phyloP scores from a whole-genome alignment of 1,284 basidiomycete species.

The Austroboletus niveus region DNA sequence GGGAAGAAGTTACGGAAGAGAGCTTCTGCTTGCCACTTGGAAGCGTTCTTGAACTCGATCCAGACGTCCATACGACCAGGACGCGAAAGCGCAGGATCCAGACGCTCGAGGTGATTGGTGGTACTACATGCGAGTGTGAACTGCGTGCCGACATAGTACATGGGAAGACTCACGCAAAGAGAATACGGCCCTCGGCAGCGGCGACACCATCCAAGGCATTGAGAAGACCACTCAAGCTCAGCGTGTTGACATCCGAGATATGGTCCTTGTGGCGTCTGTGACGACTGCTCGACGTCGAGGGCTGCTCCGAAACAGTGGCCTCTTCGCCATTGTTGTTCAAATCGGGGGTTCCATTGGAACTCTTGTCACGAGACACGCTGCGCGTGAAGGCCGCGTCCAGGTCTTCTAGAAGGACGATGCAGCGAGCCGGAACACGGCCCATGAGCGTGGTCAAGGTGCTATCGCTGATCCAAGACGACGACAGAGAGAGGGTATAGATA shows the following conservation, averaged over 20 bases:
- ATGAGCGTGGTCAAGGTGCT: conserved; percentile 74
- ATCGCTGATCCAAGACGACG: conserved; percentile 77
- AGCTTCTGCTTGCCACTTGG: conserved; percentile 76
- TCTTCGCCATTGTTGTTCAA: conserved; percentile 38
- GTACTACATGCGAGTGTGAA: conserved; percentile 43
- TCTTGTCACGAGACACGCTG: conserved; percentile 59
- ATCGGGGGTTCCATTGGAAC: conserved; percentile 44
- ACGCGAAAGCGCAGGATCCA: conserved; percentile 80
- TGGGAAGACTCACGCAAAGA: conserved; percentile 66
- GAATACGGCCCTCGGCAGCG: conserved; percentile 75
- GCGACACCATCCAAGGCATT: conserved; percentile 88
- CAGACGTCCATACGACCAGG: conserved; percentile 90
- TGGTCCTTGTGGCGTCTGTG: conserved; percentile 53
- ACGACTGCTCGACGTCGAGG: conserved; percentile 34
- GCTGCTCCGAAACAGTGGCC: conserved; percentile 32
- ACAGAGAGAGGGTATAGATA: conserved; percentile 76
- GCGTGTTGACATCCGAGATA: conserved; percentile 73
- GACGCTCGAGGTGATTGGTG: conserved; percentile 80
- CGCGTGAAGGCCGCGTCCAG: conserved; percentile 80
- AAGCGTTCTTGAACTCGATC: conserved; percentile 85
- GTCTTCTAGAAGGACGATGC: conserved; percentile 82
- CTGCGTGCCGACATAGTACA: neutral
- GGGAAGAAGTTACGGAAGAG: conserved; percentile 88
- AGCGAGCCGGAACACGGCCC: conserved; percentile 78
- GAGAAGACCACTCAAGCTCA: conserved; percentile 76